Conservation (phyloP, 257 asterid genomes). For the Thymus mandschuricus region DNA sequence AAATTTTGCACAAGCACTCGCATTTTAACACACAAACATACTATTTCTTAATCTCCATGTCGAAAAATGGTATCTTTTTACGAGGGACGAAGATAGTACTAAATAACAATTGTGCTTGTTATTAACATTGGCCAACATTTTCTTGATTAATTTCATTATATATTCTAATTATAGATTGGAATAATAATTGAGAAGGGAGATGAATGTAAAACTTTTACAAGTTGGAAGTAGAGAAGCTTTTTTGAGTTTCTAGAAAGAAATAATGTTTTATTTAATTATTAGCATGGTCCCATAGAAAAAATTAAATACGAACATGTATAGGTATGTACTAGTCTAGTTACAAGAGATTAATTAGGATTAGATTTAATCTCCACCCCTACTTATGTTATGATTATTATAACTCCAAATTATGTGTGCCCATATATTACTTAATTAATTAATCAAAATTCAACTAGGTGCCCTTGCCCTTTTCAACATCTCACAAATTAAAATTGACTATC, state of each 20-base stretch:
- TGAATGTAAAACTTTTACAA: neutral
- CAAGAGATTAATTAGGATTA: slow-evolving; percentile 17
- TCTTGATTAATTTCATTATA: neutral
- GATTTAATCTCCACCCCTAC: slow-evolving; percentile 16
- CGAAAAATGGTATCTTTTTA: no score
- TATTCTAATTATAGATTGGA: neutral
- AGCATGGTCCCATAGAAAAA: slow-evolving; percentile 22
- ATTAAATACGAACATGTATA: slow-evolving; percentile 4
- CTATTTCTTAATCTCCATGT: no score
- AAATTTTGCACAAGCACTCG: no score
- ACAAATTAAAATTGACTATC: neutral
- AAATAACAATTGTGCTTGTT: no score
- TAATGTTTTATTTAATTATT: neutral
- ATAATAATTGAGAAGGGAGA: neutral
- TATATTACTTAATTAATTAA: no score
- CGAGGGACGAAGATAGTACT: no score
- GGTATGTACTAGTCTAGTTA: slow-evolving; percentile 3
- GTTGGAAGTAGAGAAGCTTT: neutral
- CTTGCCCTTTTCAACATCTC: slow-evolving; percentile 6
- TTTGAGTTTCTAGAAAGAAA: slow-evolving; percentile 8
- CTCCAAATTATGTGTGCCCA: neutral
- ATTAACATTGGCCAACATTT: neutral
- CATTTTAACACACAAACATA: no score
- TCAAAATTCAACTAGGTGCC: neutral
- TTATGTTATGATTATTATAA: slow-evolving; percentile 15